Evolutionary conservation across 2,329 filamentous ascomycete species (phyloP).

Genomic region (Monosporascus sp.): DNA sequence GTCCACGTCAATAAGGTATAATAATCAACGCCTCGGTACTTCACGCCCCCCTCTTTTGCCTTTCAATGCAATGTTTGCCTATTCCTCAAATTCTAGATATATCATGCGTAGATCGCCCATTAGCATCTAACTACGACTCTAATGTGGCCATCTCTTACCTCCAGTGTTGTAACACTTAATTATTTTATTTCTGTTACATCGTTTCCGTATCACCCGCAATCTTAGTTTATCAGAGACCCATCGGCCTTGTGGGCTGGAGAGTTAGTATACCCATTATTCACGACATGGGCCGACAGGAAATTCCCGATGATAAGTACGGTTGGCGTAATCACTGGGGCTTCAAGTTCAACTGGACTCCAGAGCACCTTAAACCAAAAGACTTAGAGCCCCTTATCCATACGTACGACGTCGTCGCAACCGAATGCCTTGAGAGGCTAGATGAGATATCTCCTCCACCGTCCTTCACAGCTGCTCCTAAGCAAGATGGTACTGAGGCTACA

Average conservation of each 20-base stretch:
- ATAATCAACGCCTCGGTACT: too few relatives aligned
- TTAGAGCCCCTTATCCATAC: slow-evolving; percentile 55
- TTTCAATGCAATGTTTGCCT: neutral
- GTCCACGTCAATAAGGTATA: too few relatives aligned
- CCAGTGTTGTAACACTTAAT: too few relatives aligned
- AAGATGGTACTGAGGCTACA: slow-evolving; percentile 14
- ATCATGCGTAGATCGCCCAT: too few relatives aligned
- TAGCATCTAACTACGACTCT: too few relatives aligned
- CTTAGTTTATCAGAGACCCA: too few relatives aligned
- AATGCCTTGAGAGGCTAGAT: slow-evolving; percentile 60
- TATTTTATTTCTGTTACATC: too few relatives aligned
- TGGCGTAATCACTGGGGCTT: slow-evolving; percentile 50
- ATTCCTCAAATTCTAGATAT: neutral
- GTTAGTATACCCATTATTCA: too few relatives aligned
- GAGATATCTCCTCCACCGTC: slow-evolving; percentile 45
- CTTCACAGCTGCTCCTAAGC: slow-evolving; percentile 4
- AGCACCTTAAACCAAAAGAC: slow-evolving; percentile 57
- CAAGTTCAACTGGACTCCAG: slow-evolving; percentile 61
- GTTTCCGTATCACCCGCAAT: too few relatives aligned
- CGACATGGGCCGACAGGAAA: too few relatives aligned
- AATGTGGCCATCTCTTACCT: too few relatives aligned
- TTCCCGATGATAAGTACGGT: slow-evolving; percentile 4
- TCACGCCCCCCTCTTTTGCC: neutral
- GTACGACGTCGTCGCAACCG: slow-evolving; percentile 64
- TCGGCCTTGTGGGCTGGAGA: too few relatives aligned